Evolutionary conservation across 2,329 filamentous ascomycete species (phyloP).

Genomic region (Diaporthe batatas): DNA sequence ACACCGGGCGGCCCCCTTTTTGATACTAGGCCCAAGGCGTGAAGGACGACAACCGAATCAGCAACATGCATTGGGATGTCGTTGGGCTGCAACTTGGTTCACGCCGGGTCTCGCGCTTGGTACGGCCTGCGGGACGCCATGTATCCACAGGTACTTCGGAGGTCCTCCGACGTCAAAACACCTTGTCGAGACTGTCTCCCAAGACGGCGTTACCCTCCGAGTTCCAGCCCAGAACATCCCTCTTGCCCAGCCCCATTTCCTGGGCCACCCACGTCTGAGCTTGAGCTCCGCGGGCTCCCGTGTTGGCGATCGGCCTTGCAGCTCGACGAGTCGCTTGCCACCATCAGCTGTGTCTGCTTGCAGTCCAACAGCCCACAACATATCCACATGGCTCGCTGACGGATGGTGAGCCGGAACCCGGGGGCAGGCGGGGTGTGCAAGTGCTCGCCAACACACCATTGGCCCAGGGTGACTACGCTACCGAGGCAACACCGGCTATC

Average conservation of each 20-base stretch:
- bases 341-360: not conserved
- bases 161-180: slow-evolving; percentile 1
- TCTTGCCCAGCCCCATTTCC: not conserved
- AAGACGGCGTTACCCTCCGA: not conserved
- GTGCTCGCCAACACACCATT: not conserved
- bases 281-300: not conserved
- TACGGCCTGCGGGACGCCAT: not conserved
- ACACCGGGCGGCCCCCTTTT: not conserved
- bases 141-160: slow-evolving; percentile 5
- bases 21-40: not conserved
- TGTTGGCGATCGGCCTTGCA: slow-evolving; percentile 27
- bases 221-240: not conserved
- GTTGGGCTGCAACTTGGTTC: slow-evolving; percentile 10
- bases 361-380: not conserved
- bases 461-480: slow-evolving; percentile 4
- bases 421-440: not conserved
- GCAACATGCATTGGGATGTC: not conserved
- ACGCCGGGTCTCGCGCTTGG: not conserved
- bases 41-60: not conserved
- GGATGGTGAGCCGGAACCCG: not conserved
- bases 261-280: not conserved
- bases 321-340: slow-evolving; percentile 8
- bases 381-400: not conserved
- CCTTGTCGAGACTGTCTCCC: not conserved
- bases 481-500: not conserved